Conservation (phyloP, 768 basidiomycete genomes). For the Filobasidium floriforme region DNA sequence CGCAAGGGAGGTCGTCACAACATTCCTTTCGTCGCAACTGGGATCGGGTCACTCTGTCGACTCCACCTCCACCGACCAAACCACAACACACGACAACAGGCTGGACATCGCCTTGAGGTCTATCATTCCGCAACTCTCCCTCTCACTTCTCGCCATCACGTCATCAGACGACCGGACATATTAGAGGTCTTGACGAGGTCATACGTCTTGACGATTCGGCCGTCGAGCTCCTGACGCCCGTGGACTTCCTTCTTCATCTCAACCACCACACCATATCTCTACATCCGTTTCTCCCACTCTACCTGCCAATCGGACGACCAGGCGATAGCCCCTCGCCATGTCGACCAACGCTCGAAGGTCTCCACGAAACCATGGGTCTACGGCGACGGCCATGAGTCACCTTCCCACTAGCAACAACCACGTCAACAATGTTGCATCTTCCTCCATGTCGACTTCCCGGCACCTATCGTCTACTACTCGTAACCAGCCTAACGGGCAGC, state of each 20-base stretch:
- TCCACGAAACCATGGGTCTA: conserved; percentile 12
- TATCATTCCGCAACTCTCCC: not conserved
- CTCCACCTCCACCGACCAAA: too few species aligned
- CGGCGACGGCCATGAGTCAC: conserved; percentile 10
- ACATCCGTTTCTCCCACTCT: not conserved
- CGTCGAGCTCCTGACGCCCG: too few species aligned
- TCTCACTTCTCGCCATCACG: not conserved
- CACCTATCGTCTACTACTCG: conserved; percentile 14
- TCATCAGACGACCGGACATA: not conserved
- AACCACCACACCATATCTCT: not conserved
- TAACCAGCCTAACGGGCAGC: not conserved
- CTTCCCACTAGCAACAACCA: not conserved
- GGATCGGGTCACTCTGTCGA: too few species aligned
- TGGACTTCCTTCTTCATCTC: not conserved
- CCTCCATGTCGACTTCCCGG: conserved; percentile 7
- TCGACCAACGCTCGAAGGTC: conserved; percentile 16
- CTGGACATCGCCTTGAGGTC: conserved; percentile 3
- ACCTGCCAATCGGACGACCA: not conserved
- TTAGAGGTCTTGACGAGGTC: not conserved
- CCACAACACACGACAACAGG: not conserved
- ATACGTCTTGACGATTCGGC: too few species aligned
- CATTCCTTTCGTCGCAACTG: too few species aligned
- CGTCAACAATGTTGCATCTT: not conserved
- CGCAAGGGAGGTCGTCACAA: too few species aligned
- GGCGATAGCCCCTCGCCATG: not conserved